phyloP scores from a whole-genome alignment of 345 rosid species.

The Excoecaria agallocha region DNA sequence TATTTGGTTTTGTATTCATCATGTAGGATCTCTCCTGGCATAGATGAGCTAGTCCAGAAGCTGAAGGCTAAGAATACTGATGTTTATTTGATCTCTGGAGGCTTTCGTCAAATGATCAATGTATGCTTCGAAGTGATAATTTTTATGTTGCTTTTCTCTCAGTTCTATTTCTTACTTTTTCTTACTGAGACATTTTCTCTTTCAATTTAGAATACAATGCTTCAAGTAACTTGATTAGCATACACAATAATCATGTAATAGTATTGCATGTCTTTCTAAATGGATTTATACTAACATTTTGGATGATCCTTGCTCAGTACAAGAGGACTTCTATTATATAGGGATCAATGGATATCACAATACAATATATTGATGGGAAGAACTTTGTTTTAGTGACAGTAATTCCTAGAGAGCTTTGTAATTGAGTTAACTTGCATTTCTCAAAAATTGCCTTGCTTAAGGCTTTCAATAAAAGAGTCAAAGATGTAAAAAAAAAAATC shows the following conservation, averaged over 20 bases:
- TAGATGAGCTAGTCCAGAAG: conserved; percentile 67
- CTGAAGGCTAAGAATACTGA: conserved; percentile 57
- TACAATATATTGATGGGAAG: not conserved
- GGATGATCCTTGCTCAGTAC: too few relatives aligned
- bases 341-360: not conserved
- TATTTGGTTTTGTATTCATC: conserved; percentile 2
- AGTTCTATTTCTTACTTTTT: not conserved
- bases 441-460: too few relatives aligned
- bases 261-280: not conserved
- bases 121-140: conserved; percentile 37
- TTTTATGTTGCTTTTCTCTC: not conserved
- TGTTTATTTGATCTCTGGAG: conserved; percentile 90
- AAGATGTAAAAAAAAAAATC: not conserved
- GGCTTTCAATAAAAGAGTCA: not conserved
- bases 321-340: not conserved
- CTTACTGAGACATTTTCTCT: conserved; percentile 2
- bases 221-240: not conserved
- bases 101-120: conserved; percentile 95
- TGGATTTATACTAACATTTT: not conserved
- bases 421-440: not conserved
- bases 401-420: not conserved
- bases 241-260: not conserved
- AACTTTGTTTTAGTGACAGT: not conserved
- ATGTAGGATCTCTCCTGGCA: conserved; percentile 76
- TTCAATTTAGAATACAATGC: not conserved